Evolutionary conservation across 2,329 filamentous ascomycete species (phyloP).

Genomic region (Aspergillus persii): DNA sequence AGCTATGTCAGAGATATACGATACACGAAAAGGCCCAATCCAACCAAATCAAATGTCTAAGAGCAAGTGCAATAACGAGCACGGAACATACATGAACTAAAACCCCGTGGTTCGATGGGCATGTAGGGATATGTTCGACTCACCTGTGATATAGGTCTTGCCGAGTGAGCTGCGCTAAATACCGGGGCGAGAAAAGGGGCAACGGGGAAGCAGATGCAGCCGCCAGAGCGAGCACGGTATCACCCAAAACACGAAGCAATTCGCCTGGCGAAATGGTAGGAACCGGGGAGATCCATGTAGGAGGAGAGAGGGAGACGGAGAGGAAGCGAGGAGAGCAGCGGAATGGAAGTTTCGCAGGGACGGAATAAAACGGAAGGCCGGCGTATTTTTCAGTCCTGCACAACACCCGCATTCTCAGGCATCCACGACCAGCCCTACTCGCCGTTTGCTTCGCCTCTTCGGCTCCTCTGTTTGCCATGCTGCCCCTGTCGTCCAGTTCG

Average conservation of each 20-base stretch:
- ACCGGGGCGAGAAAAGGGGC: neutral
- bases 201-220: neutral
- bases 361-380: neutral
- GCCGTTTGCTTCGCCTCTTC: neutral
- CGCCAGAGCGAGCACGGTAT: neutral
- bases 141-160: neutral
- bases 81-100: neutral
- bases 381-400: conserved; percentile 14
- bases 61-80: neutral
- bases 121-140: neutral
- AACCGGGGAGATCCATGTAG: neutral
- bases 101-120: neutral
- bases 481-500: neutral
- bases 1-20: conserved; percentile 9
- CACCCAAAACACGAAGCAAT: neutral
- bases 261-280: too few species aligned
- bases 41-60: neutral
- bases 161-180: neutral
- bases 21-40: neutral
- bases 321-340: neutral
- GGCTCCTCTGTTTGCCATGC: neutral
- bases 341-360: neutral
- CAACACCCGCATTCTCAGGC: neutral
- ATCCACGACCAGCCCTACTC: neutral
- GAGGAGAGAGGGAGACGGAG: neutral